phyloP scores from a whole-genome alignment of 75 land plant species.

The Picea sitchensis region DNA sequence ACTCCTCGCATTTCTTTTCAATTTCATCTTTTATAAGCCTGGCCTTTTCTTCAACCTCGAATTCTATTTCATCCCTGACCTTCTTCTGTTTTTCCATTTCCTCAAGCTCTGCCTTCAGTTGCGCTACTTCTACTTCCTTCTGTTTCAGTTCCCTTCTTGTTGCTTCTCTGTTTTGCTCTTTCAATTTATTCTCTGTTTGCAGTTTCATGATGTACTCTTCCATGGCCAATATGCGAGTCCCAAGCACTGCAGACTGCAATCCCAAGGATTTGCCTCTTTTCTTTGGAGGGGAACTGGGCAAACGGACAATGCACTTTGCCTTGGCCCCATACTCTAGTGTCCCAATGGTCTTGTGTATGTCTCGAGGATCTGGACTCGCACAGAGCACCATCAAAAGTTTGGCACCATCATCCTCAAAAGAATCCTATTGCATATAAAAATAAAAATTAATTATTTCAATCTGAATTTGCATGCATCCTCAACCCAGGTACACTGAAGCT shows the following conservation, averaged over 20 bases:
- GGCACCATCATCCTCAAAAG: constrained; percentile 83
- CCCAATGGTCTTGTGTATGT: constrained; percentile 79
- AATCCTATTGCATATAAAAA: constrained; percentile 48
- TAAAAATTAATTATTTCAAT: constrained; percentile 8
- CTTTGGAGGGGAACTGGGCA: constrained; percentile 50
- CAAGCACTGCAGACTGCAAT: constrained; percentile 39
- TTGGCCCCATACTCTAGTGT: constrained; percentile 91
- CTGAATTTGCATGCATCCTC: neutral
- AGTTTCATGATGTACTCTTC: constrained; percentile 78
- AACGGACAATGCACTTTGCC: constrained; percentile 87
- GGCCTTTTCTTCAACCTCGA: constrained; percentile 45
- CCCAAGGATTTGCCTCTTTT: constrained; percentile 26
- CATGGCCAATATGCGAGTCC: constrained; percentile 74
- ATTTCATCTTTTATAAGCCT: constrained; percentile 34
- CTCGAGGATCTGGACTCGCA: constrained; percentile 93
- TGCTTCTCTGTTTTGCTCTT: constrained; percentile 61
- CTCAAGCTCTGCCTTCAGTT: constrained; percentile 42
- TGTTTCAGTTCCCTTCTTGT: constrained; percentile 38
- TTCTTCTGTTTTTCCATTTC: constrained; percentile 32
- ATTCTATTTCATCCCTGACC: constrained; percentile 30
- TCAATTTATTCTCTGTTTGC: constrained; percentile 65
- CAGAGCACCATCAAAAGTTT: constrained; percentile 88
- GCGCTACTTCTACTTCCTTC: constrained; percentile 70
- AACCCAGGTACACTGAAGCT: constrained; percentile 15
- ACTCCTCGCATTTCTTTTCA: constrained; percentile 38